Evolutionary conservation across 495 filamentous ascomycete species (phyloP), one percentile per base, ranked within the genome.

Genomic region (Hypomontagnella submonticulosa): DNA sequence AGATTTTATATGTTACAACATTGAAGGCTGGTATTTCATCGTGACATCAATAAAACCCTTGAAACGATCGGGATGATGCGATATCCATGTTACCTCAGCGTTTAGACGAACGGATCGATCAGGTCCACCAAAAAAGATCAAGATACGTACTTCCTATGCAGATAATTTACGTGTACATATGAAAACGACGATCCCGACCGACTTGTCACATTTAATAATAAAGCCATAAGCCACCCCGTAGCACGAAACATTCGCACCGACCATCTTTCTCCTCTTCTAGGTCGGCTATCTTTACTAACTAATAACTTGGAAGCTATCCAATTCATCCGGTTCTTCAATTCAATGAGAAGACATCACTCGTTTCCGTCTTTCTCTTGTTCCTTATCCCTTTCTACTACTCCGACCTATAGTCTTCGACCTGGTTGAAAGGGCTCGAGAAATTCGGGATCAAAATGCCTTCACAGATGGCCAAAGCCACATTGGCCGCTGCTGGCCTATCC

Each of bases 401-500:
- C 44, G 12, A 33, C 13, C 40, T 64, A 60, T 20, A 60, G 38
- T 42, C 54, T 69, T 30, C 60, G 60, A 9, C 66, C 60, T 8
- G 66, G 51, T 61, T 69, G 56, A 69, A 47, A 51, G 18, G 9
- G 42, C 15, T 2, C 34, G 20, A n/a, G n/a, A 38, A 27, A 49
- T 23, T 11, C 18, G 16, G 19, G 34, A 41, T 54, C 46, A 61
- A 55, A 34, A 74, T 74, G 71, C 71, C 69, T 61, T 74, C 71
- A 32, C 69, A 57, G 15, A 74, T 74, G 60, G 59, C 42, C 10
- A 74, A 74, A 50, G 71, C 71, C 60, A 74, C 69, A 12, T 44
- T 74, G 63, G 71, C 71, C 27, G 67, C 71, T 27, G 66, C 66
- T 30, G 66, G 52, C 57, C 54, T 74, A 2, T 72, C 71, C 36